A percentile compares a stretch with the other conserved stretches of the same genome.
phyloP scores from a whole-genome alignment of 2,329 filamentous ascomycete genomes.

The Xylariaceae sp. region DNA sequence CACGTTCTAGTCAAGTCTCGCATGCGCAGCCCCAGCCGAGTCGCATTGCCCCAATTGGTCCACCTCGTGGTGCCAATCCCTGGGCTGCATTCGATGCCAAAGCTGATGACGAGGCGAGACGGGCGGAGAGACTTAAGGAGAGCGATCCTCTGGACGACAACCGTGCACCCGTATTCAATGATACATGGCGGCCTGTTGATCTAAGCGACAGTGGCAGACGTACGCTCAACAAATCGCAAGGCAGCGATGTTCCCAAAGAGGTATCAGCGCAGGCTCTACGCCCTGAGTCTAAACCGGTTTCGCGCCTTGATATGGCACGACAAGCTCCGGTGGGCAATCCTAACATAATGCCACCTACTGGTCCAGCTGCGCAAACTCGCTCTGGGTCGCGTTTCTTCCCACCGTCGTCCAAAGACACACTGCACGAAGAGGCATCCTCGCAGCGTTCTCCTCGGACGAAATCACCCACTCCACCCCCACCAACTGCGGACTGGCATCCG shows the following conservation, averaged over 20 bases:
- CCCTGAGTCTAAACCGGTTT: conserved; percentile 11
- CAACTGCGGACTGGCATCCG: conserved; percentile 66
- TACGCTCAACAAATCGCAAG: conserved; percentile 17
- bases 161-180: conserved; percentile 44
- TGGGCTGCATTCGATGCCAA: conserved; percentile 25
- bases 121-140: conserved; percentile 37
- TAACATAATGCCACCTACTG: conserved; percentile 12
- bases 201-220: conserved; percentile 35
- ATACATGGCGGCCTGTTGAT: conserved; percentile 49
- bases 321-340: conserved; percentile 10
- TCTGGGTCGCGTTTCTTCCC: conserved; percentile 62
- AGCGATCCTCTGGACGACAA: conserved; percentile 43
- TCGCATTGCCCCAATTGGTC: conserved; percentile 29
- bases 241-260: conserved; percentile 3
- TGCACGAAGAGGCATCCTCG: conserved; percentile 35
- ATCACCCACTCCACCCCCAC: conserved; percentile 69
- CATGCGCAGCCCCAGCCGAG: conserved; percentile 18
- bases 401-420: conserved; percentile 40
- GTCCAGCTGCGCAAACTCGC: conserved; percentile 37
- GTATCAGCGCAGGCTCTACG: conserved; percentile 2
- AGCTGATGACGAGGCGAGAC: conserved; percentile 43
- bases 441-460: conserved; percentile 41
- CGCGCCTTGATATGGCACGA: conserved; percentile 16
- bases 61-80: conserved; percentile 19
- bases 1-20: conserved; percentile 18